These are phyloP conservation scores for Macadamia tetraphylla DNA, from an alignment of 164 flowering plant genomes.

Conservation along the genomic window DNA sequence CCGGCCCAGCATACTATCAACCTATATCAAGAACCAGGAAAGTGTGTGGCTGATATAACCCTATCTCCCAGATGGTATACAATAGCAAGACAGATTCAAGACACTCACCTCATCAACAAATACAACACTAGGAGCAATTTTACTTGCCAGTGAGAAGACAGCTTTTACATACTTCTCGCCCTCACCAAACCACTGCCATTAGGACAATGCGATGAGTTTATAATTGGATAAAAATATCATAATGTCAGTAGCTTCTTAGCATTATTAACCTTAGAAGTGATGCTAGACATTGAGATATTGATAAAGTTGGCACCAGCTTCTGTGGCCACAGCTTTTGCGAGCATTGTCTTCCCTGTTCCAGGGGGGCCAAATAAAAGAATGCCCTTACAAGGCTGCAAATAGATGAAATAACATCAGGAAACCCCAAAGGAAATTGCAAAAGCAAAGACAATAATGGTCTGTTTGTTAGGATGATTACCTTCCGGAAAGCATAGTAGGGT, in stretches of 20 bases:
- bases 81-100: not conserved
- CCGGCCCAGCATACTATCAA: constrained; percentile 94
- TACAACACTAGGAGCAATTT: constrained; percentile 89
- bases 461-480: no score
- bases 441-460: no score
- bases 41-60: not conserved
- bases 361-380: constrained; percentile 95
- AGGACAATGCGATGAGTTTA: not conserved
- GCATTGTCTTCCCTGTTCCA: constrained; percentile 98
- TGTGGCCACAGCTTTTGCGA: constrained; percentile 95
- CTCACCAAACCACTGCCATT: constrained; percentile 91
- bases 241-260: not conserved
- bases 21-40: constrained; percentile 33
- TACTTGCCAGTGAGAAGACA: constrained; percentile 90
- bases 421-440: no score
- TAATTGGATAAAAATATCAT: not conserved
- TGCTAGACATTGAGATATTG: constrained; percentile 96
- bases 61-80: not conserved
- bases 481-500: no score
- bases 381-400: constrained; percentile 90
- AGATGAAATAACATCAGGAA: constrained; percentile 1
- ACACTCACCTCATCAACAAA: constrained; percentile 90
- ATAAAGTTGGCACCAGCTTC: constrained; percentile 99
- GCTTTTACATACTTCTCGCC: constrained; percentile 97
- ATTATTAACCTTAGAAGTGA: constrained; percentile 73